phyloP scores from a whole-genome alignment of 2,329 filamentous ascomycete genomes.

The Malbranchea cinnamomea region DNA sequence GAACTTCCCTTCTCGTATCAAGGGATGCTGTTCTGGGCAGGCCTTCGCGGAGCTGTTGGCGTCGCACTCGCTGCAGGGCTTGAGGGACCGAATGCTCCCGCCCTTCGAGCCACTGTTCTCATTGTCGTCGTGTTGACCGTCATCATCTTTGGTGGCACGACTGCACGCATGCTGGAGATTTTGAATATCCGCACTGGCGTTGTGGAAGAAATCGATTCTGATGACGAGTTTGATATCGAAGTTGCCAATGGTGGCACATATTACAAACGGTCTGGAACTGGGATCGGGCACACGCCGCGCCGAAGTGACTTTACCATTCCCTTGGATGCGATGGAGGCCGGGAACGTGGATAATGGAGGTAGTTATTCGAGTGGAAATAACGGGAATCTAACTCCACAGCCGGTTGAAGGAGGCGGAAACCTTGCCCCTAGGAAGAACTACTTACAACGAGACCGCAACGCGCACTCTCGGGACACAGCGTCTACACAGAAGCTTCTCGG shows the following conservation, averaged over 20 bases:
- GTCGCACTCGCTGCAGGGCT: slow-evolving; percentile 86
- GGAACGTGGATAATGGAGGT: slow-evolving; percentile 20
- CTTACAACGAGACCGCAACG: slow-evolving; percentile 30
- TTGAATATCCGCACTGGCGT: slow-evolving; percentile 92
- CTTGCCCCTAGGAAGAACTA: slow-evolving; percentile 36
- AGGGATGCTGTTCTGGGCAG: slow-evolving; percentile 99
- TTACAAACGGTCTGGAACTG: slow-evolving; percentile 62
- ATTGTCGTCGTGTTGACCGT: slow-evolving; percentile 95
- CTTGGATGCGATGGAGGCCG: slow-evolving; percentile 33
- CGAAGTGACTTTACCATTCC: slow-evolving; percentile 44
- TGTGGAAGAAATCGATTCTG: slow-evolving; percentile 90
- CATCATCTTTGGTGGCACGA: slow-evolving; percentile 97
- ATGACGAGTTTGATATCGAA: slow-evolving; percentile 98
- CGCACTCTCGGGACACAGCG: slow-evolving; percentile 23
- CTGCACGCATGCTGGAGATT: slow-evolving; percentile 94
- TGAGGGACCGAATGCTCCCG: slow-evolving; percentile 63
- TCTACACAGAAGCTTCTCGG: slow-evolving; percentile 39
- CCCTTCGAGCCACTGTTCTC: slow-evolving; percentile 83
- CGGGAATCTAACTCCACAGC: slow-evolving; percentile 35
- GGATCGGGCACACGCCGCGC: slow-evolving; percentile 62
- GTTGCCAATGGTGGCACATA: slow-evolving; percentile 56
- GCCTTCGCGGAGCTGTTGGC: slow-evolving; percentile 84
- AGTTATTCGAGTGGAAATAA: slow-evolving; percentile 46
- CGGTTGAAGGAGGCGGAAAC: slow-evolving; percentile 18
- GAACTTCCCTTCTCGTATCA: slow-evolving; percentile 92